These are phyloP conservation scores for Monilinia fructigena DNA, from an alignment of 2,329 filamentous ascomycete species.

Conservation along the genomic window DNA sequence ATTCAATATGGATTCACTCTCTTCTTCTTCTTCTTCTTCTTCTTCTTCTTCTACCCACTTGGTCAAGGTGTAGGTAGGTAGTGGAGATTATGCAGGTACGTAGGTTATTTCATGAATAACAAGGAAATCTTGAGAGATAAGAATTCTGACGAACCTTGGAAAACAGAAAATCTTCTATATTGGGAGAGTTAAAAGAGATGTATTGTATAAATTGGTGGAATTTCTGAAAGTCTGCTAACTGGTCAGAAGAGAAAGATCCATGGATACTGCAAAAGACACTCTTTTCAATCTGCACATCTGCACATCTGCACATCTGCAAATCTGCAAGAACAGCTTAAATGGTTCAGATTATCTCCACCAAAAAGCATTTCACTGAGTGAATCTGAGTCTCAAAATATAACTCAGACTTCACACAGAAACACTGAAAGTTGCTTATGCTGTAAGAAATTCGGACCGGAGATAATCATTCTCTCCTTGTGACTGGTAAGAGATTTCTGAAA, in stretches of 20 bases:
- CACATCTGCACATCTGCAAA: constrained; percentile 11
- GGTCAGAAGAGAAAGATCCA: not conserved
- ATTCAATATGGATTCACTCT: constrained; percentile 1
- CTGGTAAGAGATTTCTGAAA: not conserved
- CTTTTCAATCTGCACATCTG: constrained; percentile 2
- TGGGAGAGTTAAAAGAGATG: not conserved
- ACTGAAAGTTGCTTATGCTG: constrained; percentile 1
- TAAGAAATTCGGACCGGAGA: constrained; percentile 14
- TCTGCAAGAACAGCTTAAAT: not conserved
- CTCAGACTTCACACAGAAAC: not conserved
- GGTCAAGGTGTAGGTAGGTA: not conserved
- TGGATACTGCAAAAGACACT: too few species aligned
- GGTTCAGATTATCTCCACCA: constrained; percentile 1
- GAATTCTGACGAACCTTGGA: constrained; percentile 1
- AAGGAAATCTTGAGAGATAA: not conserved
- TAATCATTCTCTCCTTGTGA: not conserved
- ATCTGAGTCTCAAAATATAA: not conserved
- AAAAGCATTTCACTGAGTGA: not conserved
- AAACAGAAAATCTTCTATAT: not conserved
- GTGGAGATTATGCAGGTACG: too few species aligned
- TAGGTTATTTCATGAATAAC: not conserved
- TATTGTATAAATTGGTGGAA: not conserved
- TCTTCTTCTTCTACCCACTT: not conserved
- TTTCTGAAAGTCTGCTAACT: not conserved
- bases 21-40: not conserved